Evolutionary conservation across 805 yeast species (phyloP).

Genomic region (Suhomyces xylopsoci): DNA sequence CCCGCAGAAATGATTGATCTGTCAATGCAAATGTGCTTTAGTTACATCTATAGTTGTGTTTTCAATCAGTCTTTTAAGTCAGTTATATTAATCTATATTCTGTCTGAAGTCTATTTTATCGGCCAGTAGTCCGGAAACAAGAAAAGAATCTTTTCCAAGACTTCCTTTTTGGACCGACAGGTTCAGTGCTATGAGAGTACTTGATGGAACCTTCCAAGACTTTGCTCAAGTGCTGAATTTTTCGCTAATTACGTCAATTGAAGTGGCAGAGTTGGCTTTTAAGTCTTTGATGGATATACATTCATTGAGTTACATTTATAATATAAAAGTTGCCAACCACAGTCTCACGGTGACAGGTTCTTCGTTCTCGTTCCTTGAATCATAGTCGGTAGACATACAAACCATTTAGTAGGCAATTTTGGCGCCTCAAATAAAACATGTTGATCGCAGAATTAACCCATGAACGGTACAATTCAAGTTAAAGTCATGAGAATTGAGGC

Average conservation of each 20-base stretch:
- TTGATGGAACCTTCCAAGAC: slow-evolving; percentile 75
- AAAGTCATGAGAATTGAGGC: too few relatives aligned
- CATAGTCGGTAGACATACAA: slow-evolving; percentile 98
- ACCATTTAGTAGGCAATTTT: slow-evolving; percentile 96
- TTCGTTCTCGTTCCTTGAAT: slow-evolving; percentile 94
- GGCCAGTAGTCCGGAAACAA: slow-evolving; percentile 93
- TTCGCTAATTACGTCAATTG: slow-evolving; percentile 62
- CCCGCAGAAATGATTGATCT: too few relatives aligned
- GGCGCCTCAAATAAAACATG: slow-evolving; percentile 97
- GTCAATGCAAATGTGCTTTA: too few relatives aligned
- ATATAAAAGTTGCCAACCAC: slow-evolving; percentile 90
- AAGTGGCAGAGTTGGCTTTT: slow-evolving; percentile 82
- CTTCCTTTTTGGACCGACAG: slow-evolving; percentile 68
- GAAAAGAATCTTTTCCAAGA: slow-evolving; percentile 77
- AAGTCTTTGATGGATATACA: too few relatives aligned
- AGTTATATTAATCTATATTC: too few relatives aligned
- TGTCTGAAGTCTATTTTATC: background rate
- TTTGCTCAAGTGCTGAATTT: slow-evolving; percentile 58
- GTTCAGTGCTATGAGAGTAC: slow-evolving; percentile 73
- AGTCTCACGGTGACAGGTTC: slow-evolving; percentile 97
- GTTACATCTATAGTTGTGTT: too few relatives aligned
- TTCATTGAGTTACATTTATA: too few relatives aligned
- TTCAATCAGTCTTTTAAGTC: too few relatives aligned
- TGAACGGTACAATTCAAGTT: slow-evolving; percentile 58
- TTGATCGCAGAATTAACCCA: slow-evolving; percentile 96